Conservation (phyloP, 805 yeast genomes). For the Candida ovalis region DNA sequence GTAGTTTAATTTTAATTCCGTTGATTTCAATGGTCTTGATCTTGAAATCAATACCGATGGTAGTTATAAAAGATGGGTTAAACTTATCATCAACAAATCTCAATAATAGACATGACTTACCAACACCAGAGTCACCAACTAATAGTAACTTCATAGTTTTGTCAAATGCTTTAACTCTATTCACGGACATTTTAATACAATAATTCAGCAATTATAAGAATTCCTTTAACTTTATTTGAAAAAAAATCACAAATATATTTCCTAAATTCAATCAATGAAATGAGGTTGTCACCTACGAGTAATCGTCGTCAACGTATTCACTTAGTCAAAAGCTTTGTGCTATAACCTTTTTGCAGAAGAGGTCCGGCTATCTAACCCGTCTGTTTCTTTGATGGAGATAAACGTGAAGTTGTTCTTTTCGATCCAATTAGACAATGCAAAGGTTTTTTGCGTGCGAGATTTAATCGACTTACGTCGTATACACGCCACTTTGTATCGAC, state of each 20-base stretch:
- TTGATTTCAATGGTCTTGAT: constrained; percentile 93
- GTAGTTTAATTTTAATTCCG: constrained; percentile 89
- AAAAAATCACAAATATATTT: too few species aligned
- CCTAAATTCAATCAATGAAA: too few species aligned
- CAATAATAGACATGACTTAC: constrained; percentile 83
- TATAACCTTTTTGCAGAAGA: too few species aligned
- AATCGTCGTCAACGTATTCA: too few species aligned
- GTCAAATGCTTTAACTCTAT: constrained; percentile 73
- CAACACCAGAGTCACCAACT: constrained; percentile 91
- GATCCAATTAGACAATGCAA: neutral
- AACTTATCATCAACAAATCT: constrained; percentile 96
- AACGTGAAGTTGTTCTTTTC: neutral
- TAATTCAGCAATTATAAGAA: neutral
- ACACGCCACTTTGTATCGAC: too few species aligned
- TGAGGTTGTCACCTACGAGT: too few species aligned
- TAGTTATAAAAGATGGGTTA: constrained; percentile 94
- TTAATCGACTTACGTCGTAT: too few species aligned
- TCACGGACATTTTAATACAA: constrained; percentile 41
- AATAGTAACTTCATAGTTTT: constrained; percentile 87
- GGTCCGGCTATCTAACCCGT: too few species aligned
- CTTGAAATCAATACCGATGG: constrained; percentile 97
- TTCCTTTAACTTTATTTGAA: too few species aligned
- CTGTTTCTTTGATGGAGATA: neutral
- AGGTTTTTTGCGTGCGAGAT: neutral
- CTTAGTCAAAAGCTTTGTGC: neutral